These are phyloP conservation scores for Candida tunisiensis DNA, from an alignment of 1,139 yeast species.

Conservation along the genomic window DNA sequence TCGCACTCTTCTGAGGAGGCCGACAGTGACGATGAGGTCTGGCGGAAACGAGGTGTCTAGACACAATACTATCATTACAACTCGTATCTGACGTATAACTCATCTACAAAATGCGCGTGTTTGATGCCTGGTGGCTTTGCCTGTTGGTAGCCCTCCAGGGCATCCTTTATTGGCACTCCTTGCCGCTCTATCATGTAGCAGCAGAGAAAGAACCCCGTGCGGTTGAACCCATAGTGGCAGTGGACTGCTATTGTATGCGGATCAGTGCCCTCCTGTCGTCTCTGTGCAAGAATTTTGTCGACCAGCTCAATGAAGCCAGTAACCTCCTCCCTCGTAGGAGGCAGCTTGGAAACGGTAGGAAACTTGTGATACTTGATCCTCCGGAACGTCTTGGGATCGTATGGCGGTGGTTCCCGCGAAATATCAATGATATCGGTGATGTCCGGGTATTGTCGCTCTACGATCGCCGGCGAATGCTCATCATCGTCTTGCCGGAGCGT, in stretches of 20 bases:
- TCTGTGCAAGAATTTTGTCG: constrained; percentile 34
- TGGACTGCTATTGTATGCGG: constrained; percentile 41
- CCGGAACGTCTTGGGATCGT: constrained; percentile 40
- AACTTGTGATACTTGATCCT: constrained; percentile 47
- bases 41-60: background rate
- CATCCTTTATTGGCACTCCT: constrained; percentile 45
- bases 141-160: constrained; percentile 38
- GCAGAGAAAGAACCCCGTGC: constrained; percentile 63
- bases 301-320: constrained; percentile 37
- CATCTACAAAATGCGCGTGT: constrained; percentile 66
- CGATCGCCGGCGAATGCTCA: constrained; percentile 37
- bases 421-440: constrained; percentile 52
- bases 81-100: constrained; percentile 45
- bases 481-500: constrained; percentile 52
- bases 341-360: constrained; percentile 65
- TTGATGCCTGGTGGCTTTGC: constrained; percentile 62
- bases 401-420: constrained; percentile 63
- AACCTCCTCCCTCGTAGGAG: constrained; percentile 49
- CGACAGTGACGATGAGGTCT: constrained; percentile 2
- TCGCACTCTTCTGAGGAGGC: constrained; percentile 1
- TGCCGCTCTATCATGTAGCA: constrained; percentile 47
- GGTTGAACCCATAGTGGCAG: constrained; percentile 70
- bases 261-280: constrained; percentile 12
- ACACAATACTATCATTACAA: constrained; percentile 2
- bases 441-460: constrained; percentile 33